These are phyloP conservation scores for Silene conica DNA, from an alignment of 148 eudicot species.

Conservation along the genomic window DNA sequence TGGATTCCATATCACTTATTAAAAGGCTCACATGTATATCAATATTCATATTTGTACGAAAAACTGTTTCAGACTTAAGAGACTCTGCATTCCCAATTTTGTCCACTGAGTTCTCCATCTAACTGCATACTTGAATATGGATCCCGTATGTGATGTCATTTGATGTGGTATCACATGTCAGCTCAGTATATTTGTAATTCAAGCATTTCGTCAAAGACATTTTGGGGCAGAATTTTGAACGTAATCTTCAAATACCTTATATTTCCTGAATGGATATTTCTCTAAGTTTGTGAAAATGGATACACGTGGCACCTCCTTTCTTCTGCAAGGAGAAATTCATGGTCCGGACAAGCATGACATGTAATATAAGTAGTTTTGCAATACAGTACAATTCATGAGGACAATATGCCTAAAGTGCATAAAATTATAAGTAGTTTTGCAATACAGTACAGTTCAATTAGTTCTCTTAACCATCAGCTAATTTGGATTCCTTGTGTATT, in stretches of 20 bases:
- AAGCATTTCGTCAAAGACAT: background rate
- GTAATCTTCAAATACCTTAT: background rate
- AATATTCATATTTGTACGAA: background rate
- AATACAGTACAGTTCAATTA: background rate
- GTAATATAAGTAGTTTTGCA: too few relatives aligned
- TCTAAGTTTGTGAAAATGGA: background rate
- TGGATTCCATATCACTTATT: background rate
- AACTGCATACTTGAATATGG: background rate
- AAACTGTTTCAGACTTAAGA: background rate
- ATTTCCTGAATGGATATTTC: background rate
- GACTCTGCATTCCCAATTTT: background rate
- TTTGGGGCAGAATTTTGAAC: background rate
- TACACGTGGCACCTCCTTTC: background rate
- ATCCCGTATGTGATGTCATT: background rate
- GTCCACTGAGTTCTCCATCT: background rate
- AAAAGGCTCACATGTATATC: background rate
- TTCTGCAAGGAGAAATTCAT: background rate
- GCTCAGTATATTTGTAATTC: constrained; percentile 1
- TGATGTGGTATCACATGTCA: background rate
- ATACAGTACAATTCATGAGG: too few relatives aligned
- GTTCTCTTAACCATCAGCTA: background rate
- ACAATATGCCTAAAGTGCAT: too few relatives aligned
- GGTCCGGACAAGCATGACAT: background rate
- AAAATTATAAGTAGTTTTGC: too few relatives aligned
- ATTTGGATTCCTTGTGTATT: constrained; percentile 1